A percentile compares a stretch with the other conserved stretches of the same genome.
phyloP scores from a whole-genome alignment of 2,329 filamentous ascomycete species.

The Penicillium vulpinum region DNA sequence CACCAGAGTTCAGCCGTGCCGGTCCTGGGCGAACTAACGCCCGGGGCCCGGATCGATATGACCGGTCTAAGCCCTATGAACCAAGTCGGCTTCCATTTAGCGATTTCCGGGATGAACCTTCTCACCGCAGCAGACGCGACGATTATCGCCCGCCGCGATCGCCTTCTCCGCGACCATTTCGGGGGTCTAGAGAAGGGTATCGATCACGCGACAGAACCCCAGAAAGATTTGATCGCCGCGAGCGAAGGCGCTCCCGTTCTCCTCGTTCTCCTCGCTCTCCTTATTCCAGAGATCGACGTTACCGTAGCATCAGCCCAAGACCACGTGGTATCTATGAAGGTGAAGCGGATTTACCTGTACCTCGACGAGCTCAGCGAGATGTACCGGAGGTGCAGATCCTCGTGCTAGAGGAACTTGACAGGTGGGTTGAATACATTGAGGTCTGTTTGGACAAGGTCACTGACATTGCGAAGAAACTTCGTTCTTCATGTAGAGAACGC shows the following conservation, averaged over 20 bases:
- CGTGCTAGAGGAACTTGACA: slow-evolving; percentile 72
- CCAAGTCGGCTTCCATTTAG: slow-evolving; percentile 42
- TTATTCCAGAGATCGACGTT: slow-evolving; percentile 61
- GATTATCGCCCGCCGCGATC: slow-evolving; percentile 63
- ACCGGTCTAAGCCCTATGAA: slow-evolving; percentile 35
- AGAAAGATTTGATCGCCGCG: slow-evolving; percentile 55
- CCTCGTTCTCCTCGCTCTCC: slow-evolving; percentile 46
- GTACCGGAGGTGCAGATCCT: slow-evolving; percentile 90
- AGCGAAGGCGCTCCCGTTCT: slow-evolving; percentile 68
- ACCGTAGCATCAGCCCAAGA: slow-evolving; percentile 69
- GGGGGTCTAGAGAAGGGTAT: slow-evolving; percentile 65
- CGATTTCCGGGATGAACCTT: slow-evolving; percentile 53
- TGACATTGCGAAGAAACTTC: slow-evolving; percentile 61
- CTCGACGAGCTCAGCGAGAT: slow-evolving; percentile 69
- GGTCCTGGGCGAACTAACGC: slow-evolving; percentile 32
- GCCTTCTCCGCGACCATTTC: slow-evolving; percentile 60
- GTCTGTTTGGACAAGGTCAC: not conserved
- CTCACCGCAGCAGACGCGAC: slow-evolving; percentile 55
- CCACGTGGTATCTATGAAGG: slow-evolving; percentile 55
- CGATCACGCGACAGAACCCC: slow-evolving; percentile 45
- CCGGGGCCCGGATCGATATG: slow-evolving; percentile 45
- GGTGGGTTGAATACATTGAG: slow-evolving; percentile 33
- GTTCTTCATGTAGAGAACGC: slow-evolving; percentile 77
- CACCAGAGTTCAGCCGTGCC: slow-evolving; percentile 60
- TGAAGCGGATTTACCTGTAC: slow-evolving; percentile 68